Evolutionary conservation across 257 asterid species (phyloP), one percentile per base, ranked within the genome.

Genomic region (Solanum rostratum): DNA sequence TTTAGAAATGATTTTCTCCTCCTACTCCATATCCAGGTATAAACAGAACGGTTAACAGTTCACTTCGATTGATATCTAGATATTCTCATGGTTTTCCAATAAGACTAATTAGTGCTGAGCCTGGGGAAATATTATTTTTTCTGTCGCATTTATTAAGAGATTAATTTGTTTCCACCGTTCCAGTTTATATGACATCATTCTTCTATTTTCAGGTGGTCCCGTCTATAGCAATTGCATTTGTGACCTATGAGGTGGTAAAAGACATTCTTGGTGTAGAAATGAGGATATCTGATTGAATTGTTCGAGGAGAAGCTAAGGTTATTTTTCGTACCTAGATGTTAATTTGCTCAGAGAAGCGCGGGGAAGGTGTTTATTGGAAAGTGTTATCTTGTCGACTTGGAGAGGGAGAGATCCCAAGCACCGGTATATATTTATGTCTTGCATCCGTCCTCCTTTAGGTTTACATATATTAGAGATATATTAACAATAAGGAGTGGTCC

Each of bases 171-270:
- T 30, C 39, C 39, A 33, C 39, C 39, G 3, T 33, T 33, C 5
- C 27, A 69, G 50, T 69, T 69, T 18, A 76, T 49, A 62, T 63
- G 8, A 39, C 14, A 20, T 2, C 52, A 2, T 80, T 41, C 66
- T 12, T 20, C 50, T 82, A 60, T 80, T 55, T 88, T 85, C 91
- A 94, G 98, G 97, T 93, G 79, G 98, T 94, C 60, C 98, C 97
- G 7, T 94, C 98, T 10, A 94, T 94, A 87, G 95, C 98, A 39
- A 94, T 94, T 91, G 98, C 98, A 55, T 94, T 94, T 79, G 98
- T 94, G 94, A 87, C 97, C 0, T 93, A 93, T 55, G 98, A 94
- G 88, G 95, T 90, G 86, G 95, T 92, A 88, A 94, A 93, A 86
- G 95, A 90, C 82, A 84, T 91, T 41, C 95, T 93, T 20, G 94